A percentile compares a stretch with the other conserved stretches of the same genome.
Evolutionary conservation across 768 basidiomycete genomes (phyloP).

Genomic region (Boletus tylopilopsis): DNA sequence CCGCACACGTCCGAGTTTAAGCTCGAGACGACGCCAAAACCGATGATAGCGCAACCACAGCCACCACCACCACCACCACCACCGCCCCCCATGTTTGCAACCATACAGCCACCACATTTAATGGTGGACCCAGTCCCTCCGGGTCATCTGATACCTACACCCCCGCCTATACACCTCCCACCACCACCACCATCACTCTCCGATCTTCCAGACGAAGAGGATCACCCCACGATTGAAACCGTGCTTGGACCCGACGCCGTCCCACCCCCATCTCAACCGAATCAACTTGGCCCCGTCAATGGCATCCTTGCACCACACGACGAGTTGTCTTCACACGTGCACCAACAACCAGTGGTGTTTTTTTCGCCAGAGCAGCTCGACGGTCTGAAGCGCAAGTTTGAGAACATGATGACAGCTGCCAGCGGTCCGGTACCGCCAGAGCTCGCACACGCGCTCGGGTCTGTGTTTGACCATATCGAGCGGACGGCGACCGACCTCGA

Average conservation of each 20-base stretch:
- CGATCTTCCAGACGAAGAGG: conserved; percentile 17
- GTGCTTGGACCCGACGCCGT: conserved; percentile 19
- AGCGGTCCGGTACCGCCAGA: conserved; percentile 30
- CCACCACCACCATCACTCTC: conserved; percentile 9
- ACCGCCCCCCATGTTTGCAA: conserved; percentile 23
- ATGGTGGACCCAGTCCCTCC: conserved; percentile 17
- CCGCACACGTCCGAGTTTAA: conserved; percentile 33
- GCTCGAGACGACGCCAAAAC: conserved; percentile 28
- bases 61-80: conserved; percentile 9
- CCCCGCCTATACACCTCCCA: conserved; percentile 8
- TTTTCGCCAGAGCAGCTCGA: conserved; percentile 31
- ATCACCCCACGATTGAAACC: conserved; percentile 10
- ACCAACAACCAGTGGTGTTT: conserved; percentile 24
- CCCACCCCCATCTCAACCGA: conserved; percentile 10
- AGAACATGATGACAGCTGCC: conserved; percentile 29
- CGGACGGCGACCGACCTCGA: conserved; percentile 28
- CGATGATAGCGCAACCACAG: conserved; percentile 10
- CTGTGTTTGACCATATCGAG: conserved; percentile 34
- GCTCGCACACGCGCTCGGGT: conserved; percentile 29
- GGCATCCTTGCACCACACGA: neutral
- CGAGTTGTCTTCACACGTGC: neutral
- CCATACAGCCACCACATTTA: conserved; percentile 19
- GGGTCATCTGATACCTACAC: conserved; percentile 9
- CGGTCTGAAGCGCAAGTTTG: conserved; percentile 30
- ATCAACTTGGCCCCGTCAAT: conserved; percentile 18